Conservation (phyloP, 306 rosid species). For the Prunus mira region DNA sequence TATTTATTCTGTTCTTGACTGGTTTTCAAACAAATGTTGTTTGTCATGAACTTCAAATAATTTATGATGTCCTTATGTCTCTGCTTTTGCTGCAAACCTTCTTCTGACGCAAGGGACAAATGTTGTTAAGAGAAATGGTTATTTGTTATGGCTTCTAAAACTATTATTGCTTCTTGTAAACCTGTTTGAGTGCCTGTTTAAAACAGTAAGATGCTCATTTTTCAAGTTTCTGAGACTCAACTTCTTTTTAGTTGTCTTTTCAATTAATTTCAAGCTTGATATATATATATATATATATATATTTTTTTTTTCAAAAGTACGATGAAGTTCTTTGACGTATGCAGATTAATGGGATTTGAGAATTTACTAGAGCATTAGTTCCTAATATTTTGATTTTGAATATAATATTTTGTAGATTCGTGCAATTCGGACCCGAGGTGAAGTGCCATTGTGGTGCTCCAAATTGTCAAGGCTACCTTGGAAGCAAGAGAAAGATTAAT, state of each 20-base stretch:
- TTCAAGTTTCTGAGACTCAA: too few relatives aligned
- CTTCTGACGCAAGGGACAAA: not conserved
- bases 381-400: not conserved
- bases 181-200: not conserved
- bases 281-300: too few relatives aligned
- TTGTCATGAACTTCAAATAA: not conserved
- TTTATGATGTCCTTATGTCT: not conserved
- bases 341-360: not conserved
- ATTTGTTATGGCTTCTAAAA: not conserved
- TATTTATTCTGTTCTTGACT: not conserved
- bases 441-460: slow-evolving; percentile 71
- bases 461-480: slow-evolving; percentile 88
- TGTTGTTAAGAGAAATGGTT: not conserved
- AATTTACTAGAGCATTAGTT: not conserved
- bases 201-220: too few relatives aligned
- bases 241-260: too few relatives aligned
- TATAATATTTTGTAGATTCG: slow-evolving; percentile 49
- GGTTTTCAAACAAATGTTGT: not conserved
- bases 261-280: too few relatives aligned
- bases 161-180: not conserved
- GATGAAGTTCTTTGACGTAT: not conserved
- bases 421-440: slow-evolving; percentile 94
- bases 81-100: not conserved
- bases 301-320: too few relatives aligned
- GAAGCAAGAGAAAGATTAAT: slow-evolving; percentile 61